phyloP scores from a whole-genome alignment of 2,329 filamentous ascomycete genomes.

The Chlorencoelia australis region DNA sequence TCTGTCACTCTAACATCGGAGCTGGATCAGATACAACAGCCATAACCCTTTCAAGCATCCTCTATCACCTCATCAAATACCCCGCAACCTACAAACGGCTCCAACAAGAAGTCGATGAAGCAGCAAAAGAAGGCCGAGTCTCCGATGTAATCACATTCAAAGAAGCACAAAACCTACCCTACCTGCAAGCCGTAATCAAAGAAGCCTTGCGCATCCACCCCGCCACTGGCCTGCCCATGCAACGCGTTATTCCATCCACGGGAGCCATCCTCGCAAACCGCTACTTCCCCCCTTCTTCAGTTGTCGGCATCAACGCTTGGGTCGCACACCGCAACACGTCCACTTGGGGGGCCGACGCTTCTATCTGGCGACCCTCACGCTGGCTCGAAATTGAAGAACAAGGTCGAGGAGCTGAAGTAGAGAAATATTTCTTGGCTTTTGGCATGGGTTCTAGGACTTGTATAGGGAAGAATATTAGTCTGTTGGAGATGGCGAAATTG shows the following conservation, averaged over 20 bases:
- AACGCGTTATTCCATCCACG: constrained; percentile 36
- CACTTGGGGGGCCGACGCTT: constrained; percentile 39
- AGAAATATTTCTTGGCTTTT: constrained; percentile 32
- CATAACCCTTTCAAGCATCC: constrained; percentile 34
- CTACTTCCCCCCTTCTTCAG: constrained; percentile 31
- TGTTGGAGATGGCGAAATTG: constrained; percentile 35
- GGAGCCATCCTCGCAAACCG: constrained; percentile 34
- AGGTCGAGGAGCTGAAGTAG: constrained; percentile 38
- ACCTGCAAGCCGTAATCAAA: constrained; percentile 40
- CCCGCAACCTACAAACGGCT: constrained; percentile 19
- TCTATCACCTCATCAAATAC: constrained; percentile 35
- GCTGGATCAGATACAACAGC: constrained; percentile 38
- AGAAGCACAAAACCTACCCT: constrained; percentile 32
- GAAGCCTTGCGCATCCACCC: constrained; percentile 43
- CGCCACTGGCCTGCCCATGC: constrained; percentile 38
- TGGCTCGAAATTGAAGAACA: constrained; percentile 34
- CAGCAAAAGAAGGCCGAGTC: constrained; percentile 9
- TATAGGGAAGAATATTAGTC: constrained; percentile 34
- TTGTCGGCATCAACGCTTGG: constrained; percentile 26
- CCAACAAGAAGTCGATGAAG: constrained; percentile 26
- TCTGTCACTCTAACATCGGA: constrained; percentile 17
- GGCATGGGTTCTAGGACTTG: constrained; percentile 34
- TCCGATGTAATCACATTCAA: constrained; percentile 29
- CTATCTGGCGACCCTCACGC: constrained; percentile 38
- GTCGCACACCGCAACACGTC: constrained; percentile 32